These are phyloP conservation scores for Mortierella sp. DNA, from an alignment of 371 early-diverging fungal species.

Conservation along the genomic window DNA sequence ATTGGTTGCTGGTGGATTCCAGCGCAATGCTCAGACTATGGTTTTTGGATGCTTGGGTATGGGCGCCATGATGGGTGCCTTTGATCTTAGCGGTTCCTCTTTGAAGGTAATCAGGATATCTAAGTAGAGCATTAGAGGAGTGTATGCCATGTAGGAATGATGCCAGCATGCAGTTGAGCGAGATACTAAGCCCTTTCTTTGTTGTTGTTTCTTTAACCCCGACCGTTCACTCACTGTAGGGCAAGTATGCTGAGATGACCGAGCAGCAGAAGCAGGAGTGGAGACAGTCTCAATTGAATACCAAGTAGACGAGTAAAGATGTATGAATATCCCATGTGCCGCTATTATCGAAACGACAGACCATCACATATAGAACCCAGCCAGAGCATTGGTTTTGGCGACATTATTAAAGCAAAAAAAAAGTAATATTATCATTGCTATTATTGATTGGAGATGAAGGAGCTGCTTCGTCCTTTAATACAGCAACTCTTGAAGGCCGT, in stretches of 20 bases:
- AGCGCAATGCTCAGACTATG: constrained; percentile 52
- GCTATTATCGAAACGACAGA: background rate
- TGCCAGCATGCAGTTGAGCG: too few relatives aligned
- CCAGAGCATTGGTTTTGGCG: background rate
- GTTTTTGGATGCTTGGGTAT: constrained; percentile 70
- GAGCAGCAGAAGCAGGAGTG: constrained; percentile 65
- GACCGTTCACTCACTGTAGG: constrained; percentile 37
- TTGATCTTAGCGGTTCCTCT: constrained; percentile 75
- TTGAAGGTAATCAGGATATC: constrained; percentile 58
- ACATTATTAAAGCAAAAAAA: constrained; percentile 7
- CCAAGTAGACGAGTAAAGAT: constrained; percentile 24
- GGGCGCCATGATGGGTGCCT: constrained; percentile 78
- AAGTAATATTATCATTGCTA: too few relatives aligned
- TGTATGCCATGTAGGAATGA: too few relatives aligned
- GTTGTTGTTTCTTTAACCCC: background rate
- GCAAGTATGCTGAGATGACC: constrained; percentile 61
- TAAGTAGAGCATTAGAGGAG: background rate
- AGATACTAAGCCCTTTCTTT: background rate
- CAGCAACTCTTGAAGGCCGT: too few relatives aligned
- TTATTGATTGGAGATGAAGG: too few relatives aligned
- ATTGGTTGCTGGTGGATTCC: constrained; percentile 75
- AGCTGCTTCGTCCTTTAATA: too few relatives aligned
- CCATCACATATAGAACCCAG: constrained; percentile 12
- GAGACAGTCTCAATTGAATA: constrained; percentile 54
- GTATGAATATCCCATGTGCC: constrained; percentile 1